Evolutionary conservation across 2,329 filamentous ascomycete genomes (phyloP).

Genomic region (Pseudovirgaria hyperparasitica): DNA sequence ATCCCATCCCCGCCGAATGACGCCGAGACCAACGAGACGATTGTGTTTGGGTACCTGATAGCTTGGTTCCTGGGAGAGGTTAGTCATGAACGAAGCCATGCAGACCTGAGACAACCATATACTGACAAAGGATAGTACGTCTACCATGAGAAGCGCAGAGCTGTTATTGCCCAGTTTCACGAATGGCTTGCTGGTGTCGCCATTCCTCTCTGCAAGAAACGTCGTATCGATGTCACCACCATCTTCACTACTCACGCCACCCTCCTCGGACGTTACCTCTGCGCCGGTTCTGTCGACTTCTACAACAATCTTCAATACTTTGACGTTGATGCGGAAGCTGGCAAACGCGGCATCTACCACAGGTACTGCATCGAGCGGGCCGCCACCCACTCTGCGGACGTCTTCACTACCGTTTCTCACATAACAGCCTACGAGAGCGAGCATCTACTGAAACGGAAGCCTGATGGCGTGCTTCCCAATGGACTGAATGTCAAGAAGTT

Average conservation of each 20-base stretch:
- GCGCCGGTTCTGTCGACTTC: constrained; percentile 94
- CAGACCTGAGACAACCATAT: constrained; percentile 1
- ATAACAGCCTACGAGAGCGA: constrained; percentile 98
- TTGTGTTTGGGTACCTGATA: constrained; percentile 93
- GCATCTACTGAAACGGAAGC: constrained; percentile 93
- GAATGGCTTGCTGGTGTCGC: constrained; percentile 96
- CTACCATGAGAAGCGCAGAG: constrained; percentile 78
- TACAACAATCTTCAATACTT: constrained; percentile 98
- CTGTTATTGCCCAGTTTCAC: constrained; percentile 96
- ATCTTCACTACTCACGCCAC: constrained; percentile 99
- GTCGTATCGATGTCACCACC: constrained; percentile 90
- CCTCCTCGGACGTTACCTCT: constrained; percentile 87
- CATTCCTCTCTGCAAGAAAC: constrained; percentile 80
- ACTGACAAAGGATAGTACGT: constrained; percentile 52
- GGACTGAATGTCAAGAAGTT: constrained; percentile 98
- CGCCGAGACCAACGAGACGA: constrained; percentile 92
- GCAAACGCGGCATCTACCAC: constrained; percentile 97
- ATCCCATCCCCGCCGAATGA: constrained; percentile 90
- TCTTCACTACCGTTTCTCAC: constrained; percentile 97
- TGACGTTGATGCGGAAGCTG: constrained; percentile 90
- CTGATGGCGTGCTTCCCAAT: constrained; percentile 90
- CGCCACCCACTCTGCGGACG: constrained; percentile 81
- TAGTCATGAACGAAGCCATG: constrained; percentile 16
- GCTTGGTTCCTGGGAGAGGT: constrained; percentile 98
- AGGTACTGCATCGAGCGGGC: constrained; percentile 95